Base-by-base conservation (phyloP, 129 eudicot genomes). In the Heracleum sosnowskyi region DNA sequence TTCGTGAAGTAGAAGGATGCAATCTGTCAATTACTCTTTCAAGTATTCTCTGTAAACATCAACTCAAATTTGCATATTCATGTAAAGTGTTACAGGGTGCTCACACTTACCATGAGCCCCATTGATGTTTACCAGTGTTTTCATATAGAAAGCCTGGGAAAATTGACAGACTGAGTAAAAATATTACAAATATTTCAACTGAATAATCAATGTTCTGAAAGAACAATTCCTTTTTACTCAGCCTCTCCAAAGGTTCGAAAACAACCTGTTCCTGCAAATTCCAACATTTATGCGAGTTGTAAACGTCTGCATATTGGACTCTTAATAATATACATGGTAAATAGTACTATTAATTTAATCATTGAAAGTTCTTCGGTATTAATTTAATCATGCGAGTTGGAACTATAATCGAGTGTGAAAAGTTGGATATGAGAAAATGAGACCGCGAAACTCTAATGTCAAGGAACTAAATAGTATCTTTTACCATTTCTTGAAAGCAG, bases 141-240 rank as follows among this genome's bases (percentile, higher is more conserved):
- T 91, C 97, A 75, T 80, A 86, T 53, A 89, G 71, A 69, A 92
- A 92, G 0, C 97, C 95, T 1, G 97, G 97, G 78, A 92, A 89
- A 75, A 92, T 92, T 12, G 97, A 92, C 24, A 92, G 71, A 78
- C 95, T 89, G 9, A 92, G 85, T 36, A 80, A 92, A 81, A 88
- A 89, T 74, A 89, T 89, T 24, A 92, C 57, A 71, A 51, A 92
- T 66, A 92, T 41, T 72, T 89, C 95, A 74, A 92, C 76, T 5
- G 76, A 85, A 81, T 92, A 92, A 77, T 92, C 97, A 39, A 85
- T 78, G 68, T 92, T 92, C 82, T 89, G 84, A 41, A 53, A 57
- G 42, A 89, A 28, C 62, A 92, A 60, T 42, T 92, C 82, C 75
- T 86, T 92, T 66, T 33, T 81, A 74, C 80, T 83, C 83, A 92